phyloP scores from a whole-genome alignment of 2,329 filamentous ascomycete species.

The Aspergillus latus region DNA sequence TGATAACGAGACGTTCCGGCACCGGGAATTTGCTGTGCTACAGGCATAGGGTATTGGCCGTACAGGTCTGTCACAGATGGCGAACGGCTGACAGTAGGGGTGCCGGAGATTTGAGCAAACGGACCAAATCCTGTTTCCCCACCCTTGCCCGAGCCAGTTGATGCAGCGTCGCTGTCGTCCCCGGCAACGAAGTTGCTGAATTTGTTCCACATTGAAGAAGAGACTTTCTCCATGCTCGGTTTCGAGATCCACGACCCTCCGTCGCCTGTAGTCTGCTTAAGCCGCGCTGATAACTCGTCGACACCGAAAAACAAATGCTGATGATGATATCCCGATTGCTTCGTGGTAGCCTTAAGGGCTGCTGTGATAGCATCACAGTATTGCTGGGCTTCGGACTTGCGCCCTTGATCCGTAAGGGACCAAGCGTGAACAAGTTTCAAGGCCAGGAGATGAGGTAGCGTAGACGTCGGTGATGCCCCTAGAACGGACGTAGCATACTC shows the following conservation, averaged over 20 bases:
- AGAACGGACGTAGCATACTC: constrained; percentile 82
- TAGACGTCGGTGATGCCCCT: constrained; percentile 55
- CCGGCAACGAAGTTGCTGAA: constrained; percentile 97
- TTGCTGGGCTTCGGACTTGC: constrained; percentile 76
- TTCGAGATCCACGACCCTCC: constrained; percentile 87
- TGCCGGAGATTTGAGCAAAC: constrained; percentile 77
- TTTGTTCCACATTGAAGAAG: constrained; percentile 82
- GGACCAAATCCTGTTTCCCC: constrained; percentile 66
- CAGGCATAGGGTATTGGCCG: constrained; percentile 53
- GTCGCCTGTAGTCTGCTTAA: constrained; percentile 83
- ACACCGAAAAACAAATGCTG: constrained; percentile 69
- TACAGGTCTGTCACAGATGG: constrained; percentile 77
- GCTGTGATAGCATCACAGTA: constrained; percentile 84
- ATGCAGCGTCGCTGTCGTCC: constrained; percentile 71
- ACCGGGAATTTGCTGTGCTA: constrained; percentile 33
- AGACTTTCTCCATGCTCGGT: constrained; percentile 93
- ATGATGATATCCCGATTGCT: constrained; percentile 84
- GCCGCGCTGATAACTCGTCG: constrained; percentile 77
- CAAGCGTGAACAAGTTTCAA: constrained; percentile 92
- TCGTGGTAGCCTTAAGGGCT: constrained; percentile 76
- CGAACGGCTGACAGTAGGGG: constrained; percentile 71
- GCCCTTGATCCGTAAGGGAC: constrained; percentile 78
- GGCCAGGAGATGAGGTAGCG: constrained; percentile 77
- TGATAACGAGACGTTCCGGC: constrained; percentile 45
- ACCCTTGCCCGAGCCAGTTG: constrained; percentile 57